phyloP scores from a whole-genome alignment of 2,329 filamentous ascomycete genomes.

The Plectosphaerella plurivora region DNA sequence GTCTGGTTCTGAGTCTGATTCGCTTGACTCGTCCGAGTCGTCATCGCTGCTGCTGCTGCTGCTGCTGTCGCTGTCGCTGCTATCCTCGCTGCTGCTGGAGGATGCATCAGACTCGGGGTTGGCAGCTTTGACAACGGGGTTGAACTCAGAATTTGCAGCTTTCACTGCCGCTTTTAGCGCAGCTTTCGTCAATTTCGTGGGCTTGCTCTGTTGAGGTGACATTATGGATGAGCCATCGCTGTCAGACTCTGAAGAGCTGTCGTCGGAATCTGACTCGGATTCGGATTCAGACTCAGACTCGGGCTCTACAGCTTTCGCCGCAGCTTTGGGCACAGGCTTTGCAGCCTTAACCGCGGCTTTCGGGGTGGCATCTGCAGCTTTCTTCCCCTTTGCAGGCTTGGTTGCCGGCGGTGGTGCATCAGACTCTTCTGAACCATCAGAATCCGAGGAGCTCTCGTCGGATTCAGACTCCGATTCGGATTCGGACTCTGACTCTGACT shows the following conservation, averaged over 20 bases:
- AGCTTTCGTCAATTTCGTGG: too few relatives aligned
- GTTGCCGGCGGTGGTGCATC: too few relatives aligned
- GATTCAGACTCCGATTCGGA: constrained; percentile 26
- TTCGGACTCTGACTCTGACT: constrained; percentile 24
- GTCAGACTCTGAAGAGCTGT: too few relatives aligned
- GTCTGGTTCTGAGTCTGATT: constrained; percentile 26
- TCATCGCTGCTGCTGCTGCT: constrained; percentile 9
- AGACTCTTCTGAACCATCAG: constrained; percentile 16
- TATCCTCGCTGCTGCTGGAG: neutral
- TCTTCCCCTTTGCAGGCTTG: constrained; percentile 7
- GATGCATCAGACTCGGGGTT: neutral
- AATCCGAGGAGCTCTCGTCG: constrained; percentile 4
- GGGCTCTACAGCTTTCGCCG: too few relatives aligned
- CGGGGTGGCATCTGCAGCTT: too few relatives aligned
- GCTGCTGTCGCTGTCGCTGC: neutral
- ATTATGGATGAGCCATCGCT: too few relatives aligned
- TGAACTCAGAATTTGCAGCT: too few relatives aligned
- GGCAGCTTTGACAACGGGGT: too few relatives aligned
- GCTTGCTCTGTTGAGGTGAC: too few relatives aligned
- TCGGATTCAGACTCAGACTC: constrained; percentile 24
- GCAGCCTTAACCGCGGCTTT: too few relatives aligned
- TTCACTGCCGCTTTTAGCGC: too few relatives aligned
- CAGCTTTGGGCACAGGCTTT: too few relatives aligned
- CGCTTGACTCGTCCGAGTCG: constrained; percentile 5
- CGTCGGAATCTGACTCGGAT: constrained; percentile 19